Conservation (phyloP, 345 rosid genomes). For the Linum lewisii region DNA sequence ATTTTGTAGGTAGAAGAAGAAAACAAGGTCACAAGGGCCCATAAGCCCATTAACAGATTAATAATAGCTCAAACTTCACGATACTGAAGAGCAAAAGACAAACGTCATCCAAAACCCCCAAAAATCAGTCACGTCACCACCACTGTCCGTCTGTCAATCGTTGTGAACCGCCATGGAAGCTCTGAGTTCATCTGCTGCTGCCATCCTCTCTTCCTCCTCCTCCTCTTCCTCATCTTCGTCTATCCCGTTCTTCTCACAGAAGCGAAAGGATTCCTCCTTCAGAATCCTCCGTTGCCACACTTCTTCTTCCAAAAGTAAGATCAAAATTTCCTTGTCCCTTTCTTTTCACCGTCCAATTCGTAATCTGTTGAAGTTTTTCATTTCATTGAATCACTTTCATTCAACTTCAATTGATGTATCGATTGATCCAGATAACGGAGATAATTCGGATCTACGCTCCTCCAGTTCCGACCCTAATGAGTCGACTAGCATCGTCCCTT, state of each 20-base stretch:
- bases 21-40: too few relatives aligned
- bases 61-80: too few relatives aligned
- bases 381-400: background rate
- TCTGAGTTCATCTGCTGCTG: slow-evolving; percentile 43
- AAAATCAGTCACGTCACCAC: background rate
- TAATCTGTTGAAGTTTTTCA: background rate
- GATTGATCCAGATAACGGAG: slow-evolving; percentile 30
- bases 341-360: background rate
- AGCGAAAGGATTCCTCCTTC: slow-evolving; percentile 25
- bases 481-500: slow-evolving; percentile 48
- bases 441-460: slow-evolving; percentile 46
- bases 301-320: slow-evolving; percentile 47
- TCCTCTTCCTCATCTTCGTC: slow-evolving; percentile 44
- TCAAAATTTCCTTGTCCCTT: background rate
- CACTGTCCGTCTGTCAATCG: background rate
- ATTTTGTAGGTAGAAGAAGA: too few relatives aligned
- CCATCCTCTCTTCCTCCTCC: slow-evolving; percentile 44
- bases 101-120: background rate
- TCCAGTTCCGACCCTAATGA: slow-evolving; percentile 44
- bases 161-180: slow-evolving; percentile 43
- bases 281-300: slow-evolving; percentile 34
- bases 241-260: slow-evolving; percentile 49
- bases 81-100: too few relatives aligned
- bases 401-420: too few relatives aligned
- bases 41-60: too few relatives aligned